A percentile compares a stretch with the other conserved stretches of the same genome.
These are phyloP conservation scores for Bipolaris gigantea DNA, from an alignment of 2,329 filamentous ascomycete genomes.

Conservation along the genomic window DNA sequence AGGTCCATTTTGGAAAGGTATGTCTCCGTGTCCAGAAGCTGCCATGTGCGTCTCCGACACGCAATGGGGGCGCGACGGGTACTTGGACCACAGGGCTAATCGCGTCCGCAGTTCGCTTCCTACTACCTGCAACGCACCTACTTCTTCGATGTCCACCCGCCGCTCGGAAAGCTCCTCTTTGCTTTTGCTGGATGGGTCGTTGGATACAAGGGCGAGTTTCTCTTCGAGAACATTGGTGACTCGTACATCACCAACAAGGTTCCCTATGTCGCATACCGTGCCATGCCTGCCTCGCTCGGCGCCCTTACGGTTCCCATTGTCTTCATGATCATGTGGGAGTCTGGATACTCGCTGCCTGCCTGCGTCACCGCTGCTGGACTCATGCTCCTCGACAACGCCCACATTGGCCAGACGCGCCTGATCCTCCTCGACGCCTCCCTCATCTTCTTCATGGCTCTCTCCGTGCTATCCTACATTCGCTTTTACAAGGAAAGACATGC, in stretches of 20 bases:
- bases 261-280: constrained; percentile 93
- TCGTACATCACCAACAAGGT: constrained; percentile 97
- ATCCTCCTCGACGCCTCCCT: constrained; percentile 94
- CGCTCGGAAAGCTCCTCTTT: constrained; percentile 96
- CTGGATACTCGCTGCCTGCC: constrained; percentile 92
- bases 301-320: constrained; percentile 91
- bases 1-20: constrained; percentile 99
- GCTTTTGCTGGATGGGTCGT: constrained; percentile 97
- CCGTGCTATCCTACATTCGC: constrained; percentile 89
- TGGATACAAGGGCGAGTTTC: constrained; percentile 93
- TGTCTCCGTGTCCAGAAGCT: constrained; percentile 21
- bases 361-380: constrained; percentile 83
- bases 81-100: constrained; percentile 22
- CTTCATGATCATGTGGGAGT: constrained; percentile 99
- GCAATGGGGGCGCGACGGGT: background rate
- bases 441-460: constrained; percentile 94
- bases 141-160: constrained; percentile 99
- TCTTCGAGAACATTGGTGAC: constrained; percentile 99
- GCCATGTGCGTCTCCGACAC: background rate
- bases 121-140: constrained; percentile 95
- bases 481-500: constrained; percentile 95
- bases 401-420: constrained; percentile 92
- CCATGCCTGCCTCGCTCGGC: constrained; percentile 88
- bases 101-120: constrained; percentile 52
- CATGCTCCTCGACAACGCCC: constrained; percentile 94